phyloP scores from a whole-genome alignment of 129 eudicot species.

The Artemisia annua region DNA sequence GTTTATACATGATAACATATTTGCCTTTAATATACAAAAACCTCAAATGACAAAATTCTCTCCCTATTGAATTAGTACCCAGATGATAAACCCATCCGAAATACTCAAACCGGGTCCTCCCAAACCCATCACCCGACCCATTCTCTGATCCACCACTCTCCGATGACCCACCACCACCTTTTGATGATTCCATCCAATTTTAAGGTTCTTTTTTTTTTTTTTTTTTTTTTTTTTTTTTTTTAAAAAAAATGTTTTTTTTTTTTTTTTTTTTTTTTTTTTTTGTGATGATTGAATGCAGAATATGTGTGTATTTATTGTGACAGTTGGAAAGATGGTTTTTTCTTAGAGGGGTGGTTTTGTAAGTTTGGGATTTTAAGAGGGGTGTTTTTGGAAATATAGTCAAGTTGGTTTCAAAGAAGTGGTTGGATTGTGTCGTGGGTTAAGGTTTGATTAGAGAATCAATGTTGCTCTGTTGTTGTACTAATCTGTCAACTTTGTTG shows the following conservation, averaged over 20 bases:
- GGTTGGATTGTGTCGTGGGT: background rate
- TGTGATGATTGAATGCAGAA: background rate
- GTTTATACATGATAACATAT: constrained; percentile 80
- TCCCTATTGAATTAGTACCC: constrained; percentile 79
- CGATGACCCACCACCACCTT: constrained; percentile 48
- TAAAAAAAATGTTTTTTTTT: too few relatives aligned
- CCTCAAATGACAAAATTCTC: constrained; percentile 75
- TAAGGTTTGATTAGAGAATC: background rate
- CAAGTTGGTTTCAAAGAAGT: background rate
- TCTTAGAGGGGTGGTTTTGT: constrained; percentile 1
- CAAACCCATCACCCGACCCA: constrained; percentile 42
- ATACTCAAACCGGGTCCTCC: constrained; percentile 51
- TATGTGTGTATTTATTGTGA: background rate
- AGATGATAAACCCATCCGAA: constrained; percentile 94
- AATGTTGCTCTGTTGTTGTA: background rate
- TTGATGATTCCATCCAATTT: constrained; percentile 58
- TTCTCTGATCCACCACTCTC: constrained; percentile 55
- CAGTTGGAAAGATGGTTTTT: constrained; percentile 22
- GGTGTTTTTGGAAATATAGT: background rate
- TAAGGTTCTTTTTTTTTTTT: too few relatives aligned
- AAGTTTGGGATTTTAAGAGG: constrained; percentile 10
- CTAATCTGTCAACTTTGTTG: background rate
- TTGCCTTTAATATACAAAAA: constrained; percentile 72
- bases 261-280: background rate
- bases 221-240: too few relatives aligned